Evolutionary conservation across 192 early-diverging fungal genomes (phyloP), one percentile per base, ranked within the genome.

Genomic region (Entophlyctis helioformis): DNA sequence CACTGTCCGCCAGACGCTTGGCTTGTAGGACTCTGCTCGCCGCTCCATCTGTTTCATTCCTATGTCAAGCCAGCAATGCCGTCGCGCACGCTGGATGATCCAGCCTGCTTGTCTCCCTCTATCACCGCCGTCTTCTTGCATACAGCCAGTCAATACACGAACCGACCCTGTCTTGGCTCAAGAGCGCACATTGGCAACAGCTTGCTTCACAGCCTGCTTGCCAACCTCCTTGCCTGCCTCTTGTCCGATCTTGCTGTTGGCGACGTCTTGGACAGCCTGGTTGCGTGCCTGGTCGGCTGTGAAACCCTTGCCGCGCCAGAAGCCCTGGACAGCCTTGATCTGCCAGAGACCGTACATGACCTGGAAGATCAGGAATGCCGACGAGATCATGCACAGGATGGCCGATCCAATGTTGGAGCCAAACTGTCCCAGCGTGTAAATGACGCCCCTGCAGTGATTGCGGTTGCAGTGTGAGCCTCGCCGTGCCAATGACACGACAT

Each of bases 291-390:
- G 38, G 23, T 60, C 58, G 8, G 51, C 50, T 15, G 51, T 54
- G 45, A 66, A 39, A 2, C 64, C 64, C n/a, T 39, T 31, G 3
- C 50, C 25, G 15, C 40, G 33, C 38, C 48, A 59, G 57, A 49
- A 59, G 13, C n/a, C 28, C 29, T 4, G 11, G 6, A 50, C 62
- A 12, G 35, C 40, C 36, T 66, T 66, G 43, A 66, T 48, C 39
- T 66, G 64, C 64, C 64, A 66, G 3, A 59, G 20, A n/a, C 64
- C 64, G 34, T 57, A 57, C 24, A 66, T 34, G 25, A 55, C 53
- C 32, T 61, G 42, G 38, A 51, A 60, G 36, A 56, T 58, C 22
- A 56, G 38, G 10, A 60, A 27, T 1, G 36, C 64, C 3, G 54
- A 38, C 5, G 50, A 25, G 23, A 66, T 52, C 2, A 47, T 41